phyloP scores from a whole-genome alignment of 345 rosid genomes.

The Lepidium aucheri region DNA sequence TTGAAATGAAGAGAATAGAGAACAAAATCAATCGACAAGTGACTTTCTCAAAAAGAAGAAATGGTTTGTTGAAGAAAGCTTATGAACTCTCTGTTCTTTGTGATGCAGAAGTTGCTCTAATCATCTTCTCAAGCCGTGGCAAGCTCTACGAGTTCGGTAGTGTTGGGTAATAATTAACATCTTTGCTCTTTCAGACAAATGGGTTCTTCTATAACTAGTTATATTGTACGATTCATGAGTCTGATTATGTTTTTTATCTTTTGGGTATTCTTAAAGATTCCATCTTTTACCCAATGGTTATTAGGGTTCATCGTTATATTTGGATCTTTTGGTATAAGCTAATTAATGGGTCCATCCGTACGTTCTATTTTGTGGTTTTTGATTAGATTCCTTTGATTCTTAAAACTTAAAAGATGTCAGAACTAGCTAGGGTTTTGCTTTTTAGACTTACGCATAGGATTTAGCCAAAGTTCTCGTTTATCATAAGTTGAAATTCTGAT shows the following conservation, averaged over 20 bases:
- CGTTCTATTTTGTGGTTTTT: not conserved
- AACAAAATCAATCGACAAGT: slow-evolving; percentile 86
- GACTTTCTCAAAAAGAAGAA: slow-evolving; percentile 77
- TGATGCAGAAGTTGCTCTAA: slow-evolving; percentile 78
- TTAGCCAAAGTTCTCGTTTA: slow-evolving; percentile 48
- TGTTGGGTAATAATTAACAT: slow-evolving; percentile 34
- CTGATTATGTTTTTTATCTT: slow-evolving; percentile 8
- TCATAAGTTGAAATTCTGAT: not conserved
- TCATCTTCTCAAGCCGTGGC: slow-evolving; percentile 83
- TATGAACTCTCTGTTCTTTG: slow-evolving; percentile 82
- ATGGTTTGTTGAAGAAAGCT: slow-evolving; percentile 75
- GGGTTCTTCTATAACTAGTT: not conserved
- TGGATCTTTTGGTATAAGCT: slow-evolving; percentile 4
- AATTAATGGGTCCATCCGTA: not conserved
- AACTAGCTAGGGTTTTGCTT: slow-evolving; percentile 18
- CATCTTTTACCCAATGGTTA: slow-evolving; percentile 12
- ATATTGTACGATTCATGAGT: slow-evolving; percentile 7
- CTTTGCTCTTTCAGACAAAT: not conserved
- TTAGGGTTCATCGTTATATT: slow-evolving; percentile 20
- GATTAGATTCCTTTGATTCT: not conserved
- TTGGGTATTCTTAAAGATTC: slow-evolving; percentile 11
- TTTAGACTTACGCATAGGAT: slow-evolving; percentile 34
- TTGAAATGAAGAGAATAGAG: slow-evolving; percentile 84
- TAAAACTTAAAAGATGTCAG: not conserved
- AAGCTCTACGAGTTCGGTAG: slow-evolving; percentile 80